Evolutionary conservation across 305 asterid genomes (phyloP), one percentile per base, ranked within the genome.

Genomic region (Fraxinus platypoda): DNA sequence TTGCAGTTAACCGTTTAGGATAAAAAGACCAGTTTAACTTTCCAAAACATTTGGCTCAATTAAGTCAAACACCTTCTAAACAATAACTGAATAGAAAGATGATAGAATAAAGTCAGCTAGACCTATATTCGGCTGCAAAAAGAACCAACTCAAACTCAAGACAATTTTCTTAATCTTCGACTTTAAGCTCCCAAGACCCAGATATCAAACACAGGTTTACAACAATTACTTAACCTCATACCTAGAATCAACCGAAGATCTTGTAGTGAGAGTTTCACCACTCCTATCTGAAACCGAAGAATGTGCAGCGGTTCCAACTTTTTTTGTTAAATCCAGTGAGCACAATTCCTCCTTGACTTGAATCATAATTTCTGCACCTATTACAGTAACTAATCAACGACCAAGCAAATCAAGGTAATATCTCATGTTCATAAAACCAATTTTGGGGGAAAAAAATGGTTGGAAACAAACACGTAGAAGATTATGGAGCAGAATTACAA

Each of bases 241-340:
- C 94, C 88, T 71, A 46, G 89, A 84, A 75, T 84, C 88, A 78
- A 85, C 86, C 8, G 88, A 85, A 78, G 86, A 87, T 81, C 85
- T 82, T 2, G 90, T 88, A 30, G 94, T 83, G 75, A 80, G 57
- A 38, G 81, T 77, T 34, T 85, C 91, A 59, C 80, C 83, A 85
- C 92, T 88, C 78, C 85, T 81, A 33, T 92, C 90, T 19, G 93
- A 90, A 62, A 86, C 25, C 38, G 91, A 84, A 49, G 93, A 77
- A 82, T 68, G 33, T 33, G 91, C 83, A 84, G 81, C 77, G 68
- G 81, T 82, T 80, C 85, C 85, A 43, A 76, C 83, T 78, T 89
- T 89, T 52, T 78, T 84, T 13, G 77, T 75, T 7, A 81, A 35
- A 35, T 88, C 88, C 6, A 84, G 89, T 78, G 89, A 80, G 59